Evolutionary conservation across 2,329 filamentous ascomycete genomes (phyloP).

Genomic region (Stenocarpella maydis): DNA sequence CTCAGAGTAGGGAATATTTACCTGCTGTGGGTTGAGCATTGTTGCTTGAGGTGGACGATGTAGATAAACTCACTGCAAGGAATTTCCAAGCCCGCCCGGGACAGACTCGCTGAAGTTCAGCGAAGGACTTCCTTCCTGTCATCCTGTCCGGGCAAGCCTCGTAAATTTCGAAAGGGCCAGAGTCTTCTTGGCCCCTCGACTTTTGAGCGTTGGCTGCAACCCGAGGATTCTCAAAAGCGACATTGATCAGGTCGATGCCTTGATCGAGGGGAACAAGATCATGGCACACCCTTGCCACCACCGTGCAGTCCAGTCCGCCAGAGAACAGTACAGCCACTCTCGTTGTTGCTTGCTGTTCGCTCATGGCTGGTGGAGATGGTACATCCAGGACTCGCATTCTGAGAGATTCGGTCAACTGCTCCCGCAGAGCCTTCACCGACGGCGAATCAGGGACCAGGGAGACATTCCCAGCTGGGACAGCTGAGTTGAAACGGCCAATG

Average conservation of each 20-base stretch:
- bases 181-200: slow-evolving; percentile 40
- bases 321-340: slow-evolving; percentile 88
- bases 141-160: slow-evolving; percentile 90
- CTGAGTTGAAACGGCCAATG: slow-evolving; percentile 61
- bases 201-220: slow-evolving; percentile 65
- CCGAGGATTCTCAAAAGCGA: slow-evolving; percentile 94
- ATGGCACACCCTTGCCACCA: slow-evolving; percentile 82
- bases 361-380: slow-evolving; percentile 52
- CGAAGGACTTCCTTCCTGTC: slow-evolving; percentile 81
- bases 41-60: slow-evolving; percentile 17
- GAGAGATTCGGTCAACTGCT: slow-evolving; percentile 68
- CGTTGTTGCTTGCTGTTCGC: slow-evolving; percentile 54
- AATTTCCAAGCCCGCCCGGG: slow-evolving; percentile 82
- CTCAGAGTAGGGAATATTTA: slow-evolving; percentile 84
- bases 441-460: slow-evolving; percentile 51
- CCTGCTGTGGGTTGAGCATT: slow-evolving; percentile 46
- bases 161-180: slow-evolving; percentile 58
- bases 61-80: slow-evolving; percentile 64
- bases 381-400: slow-evolving; percentile 71
- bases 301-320: slow-evolving; percentile 90
- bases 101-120: slow-evolving; percentile 76
- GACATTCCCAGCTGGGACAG: slow-evolving; percentile 46
- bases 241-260: slow-evolving; percentile 87
- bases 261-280: slow-evolving; percentile 75
- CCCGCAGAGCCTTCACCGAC: slow-evolving; percentile 61